Evolutionary conservation across 2,329 filamentous ascomycete genomes (phyloP).

Genomic region (Fusarium sp.): DNA sequence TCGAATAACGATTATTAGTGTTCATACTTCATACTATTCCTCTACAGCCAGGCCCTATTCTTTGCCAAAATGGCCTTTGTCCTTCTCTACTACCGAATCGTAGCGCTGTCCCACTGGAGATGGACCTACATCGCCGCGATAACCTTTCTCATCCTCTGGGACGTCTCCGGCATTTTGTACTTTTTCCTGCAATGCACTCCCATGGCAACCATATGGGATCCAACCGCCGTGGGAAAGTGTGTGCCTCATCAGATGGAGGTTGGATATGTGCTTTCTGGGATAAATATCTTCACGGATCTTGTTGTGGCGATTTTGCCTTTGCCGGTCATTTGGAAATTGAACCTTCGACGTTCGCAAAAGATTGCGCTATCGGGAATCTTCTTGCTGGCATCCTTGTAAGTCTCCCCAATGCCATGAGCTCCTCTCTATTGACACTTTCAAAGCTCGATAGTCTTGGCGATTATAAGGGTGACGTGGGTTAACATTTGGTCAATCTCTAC

Average conservation of each 20-base stretch:
- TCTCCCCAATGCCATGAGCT: no score
- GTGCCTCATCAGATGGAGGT: neutral
- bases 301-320: constrained; percentile 26
- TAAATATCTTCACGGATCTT: constrained; percentile 33
- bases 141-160: constrained; percentile 12
- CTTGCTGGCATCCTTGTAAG: constrained; percentile 31
- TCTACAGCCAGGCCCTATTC: constrained; percentile 15
- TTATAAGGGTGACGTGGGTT: constrained; percentile 28
- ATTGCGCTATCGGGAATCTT: constrained; percentile 17
- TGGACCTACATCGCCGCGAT: constrained; percentile 1
- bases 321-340: constrained; percentile 24
- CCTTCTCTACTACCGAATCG: constrained; percentile 32
- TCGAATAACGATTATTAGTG: constrained; percentile 5
- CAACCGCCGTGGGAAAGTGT: neutral
- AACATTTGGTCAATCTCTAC: neutral
- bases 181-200: constrained; percentile 29
- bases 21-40: constrained; percentile 20
- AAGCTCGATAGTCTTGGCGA: constrained; percentile 24
- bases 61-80: constrained; percentile 32
- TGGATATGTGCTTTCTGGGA: constrained; percentile 4
- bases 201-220: constrained; percentile 17
- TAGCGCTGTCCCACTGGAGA: constrained; percentile 20
- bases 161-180: no score
- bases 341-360: constrained; percentile 26
- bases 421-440: no score